Evolutionary conservation across 2,329 filamentous ascomycete genomes (phyloP), one percentile per base, ranked within the genome.

Genomic region (Fusarium lateritium): DNA sequence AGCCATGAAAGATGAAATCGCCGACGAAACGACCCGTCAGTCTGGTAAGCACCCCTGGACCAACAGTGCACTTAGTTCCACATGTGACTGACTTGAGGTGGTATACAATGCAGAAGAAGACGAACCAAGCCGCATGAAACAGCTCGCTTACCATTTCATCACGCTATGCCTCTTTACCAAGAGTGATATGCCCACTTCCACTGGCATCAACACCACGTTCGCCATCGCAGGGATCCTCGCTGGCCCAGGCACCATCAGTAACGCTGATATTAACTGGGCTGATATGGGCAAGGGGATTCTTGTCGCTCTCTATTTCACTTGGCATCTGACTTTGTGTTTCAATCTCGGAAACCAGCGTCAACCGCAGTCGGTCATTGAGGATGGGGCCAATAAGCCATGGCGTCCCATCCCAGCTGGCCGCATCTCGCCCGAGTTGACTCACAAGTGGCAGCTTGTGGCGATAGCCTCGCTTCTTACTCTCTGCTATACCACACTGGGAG

Each of bases 381-480:
- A 83, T 66, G 33, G 43, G 0, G 52, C 80, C 51, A 83, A 83
- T 74, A 83, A 83, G 54, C 79, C 80, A 11, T 79, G 75, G 76
- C 72, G 78, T 0, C 75, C 78, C 1, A 71, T 77, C 5, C 71
- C 74, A 6, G 69, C 75, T 7, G 73, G 74, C 4, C 70, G 72
- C 2, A 67, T 81, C 13, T 76, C 72, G 39, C 19, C 75, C 8
- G 67, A 73, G 6, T 21, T 74, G 33, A 61, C 76, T 2, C 61
- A 67, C 17, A 56, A 47, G 45, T 34, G 62, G 69, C 62, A 80
- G 9, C 62, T 80, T 0, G 9, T 44, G 0, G 49, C 71, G 6
- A 69, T 78, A 26, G 75, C 71, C 3, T 22, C 70, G 9, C 65
- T 67, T 9, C 43, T 77, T 13, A 45, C 52, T 5, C 33, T 73